phyloP scores from a whole-genome alignment of 2,329 filamentous ascomycete species.

The Aspergillus udagawae region DNA sequence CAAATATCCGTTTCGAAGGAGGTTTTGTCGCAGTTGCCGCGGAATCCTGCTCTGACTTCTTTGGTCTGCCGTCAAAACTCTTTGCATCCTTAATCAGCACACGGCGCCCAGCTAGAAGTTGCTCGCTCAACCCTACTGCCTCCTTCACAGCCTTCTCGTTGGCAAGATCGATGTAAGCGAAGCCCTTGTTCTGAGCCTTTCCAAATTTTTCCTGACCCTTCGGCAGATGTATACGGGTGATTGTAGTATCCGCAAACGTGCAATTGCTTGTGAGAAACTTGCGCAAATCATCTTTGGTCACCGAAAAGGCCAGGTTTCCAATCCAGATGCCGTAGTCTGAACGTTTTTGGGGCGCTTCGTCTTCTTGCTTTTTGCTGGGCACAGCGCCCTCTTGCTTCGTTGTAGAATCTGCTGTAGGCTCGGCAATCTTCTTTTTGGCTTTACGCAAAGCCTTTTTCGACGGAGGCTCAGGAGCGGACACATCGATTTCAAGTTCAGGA shows the following conservation, averaged over 20 bases:
- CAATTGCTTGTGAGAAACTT: conserved; percentile 74
- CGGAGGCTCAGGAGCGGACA: conserved; percentile 83
- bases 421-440: conserved; percentile 64
- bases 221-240: conserved; percentile 82
- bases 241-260: conserved; percentile 62
- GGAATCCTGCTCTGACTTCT: conserved; percentile 51
- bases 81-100: conserved; percentile 91
- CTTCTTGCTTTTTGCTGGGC: conserved; percentile 18
- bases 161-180: conserved; percentile 91
- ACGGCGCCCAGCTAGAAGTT: conserved; percentile 68
- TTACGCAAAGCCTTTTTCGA: conserved; percentile 90
- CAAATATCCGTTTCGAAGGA: conserved; percentile 77
- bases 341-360: conserved; percentile 44
- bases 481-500: conserved; percentile 78
- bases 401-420: conserved; percentile 17
- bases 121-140: conserved; percentile 85
- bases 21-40: conserved; percentile 50
- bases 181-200: conserved; percentile 76
- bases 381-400: conserved; percentile 35
- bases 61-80: conserved; percentile 83
- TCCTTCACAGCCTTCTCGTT: conserved; percentile 64
- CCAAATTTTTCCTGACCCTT: conserved; percentile 50
- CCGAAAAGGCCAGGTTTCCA: conserved; percentile 84
- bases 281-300: conserved; percentile 69
- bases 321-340: conserved; percentile 91